Evolutionary conservation across 2,329 filamentous ascomycete species (phyloP), one percentile per base, ranked within the genome.

Genomic region (Botrytis squamosa): DNA sequence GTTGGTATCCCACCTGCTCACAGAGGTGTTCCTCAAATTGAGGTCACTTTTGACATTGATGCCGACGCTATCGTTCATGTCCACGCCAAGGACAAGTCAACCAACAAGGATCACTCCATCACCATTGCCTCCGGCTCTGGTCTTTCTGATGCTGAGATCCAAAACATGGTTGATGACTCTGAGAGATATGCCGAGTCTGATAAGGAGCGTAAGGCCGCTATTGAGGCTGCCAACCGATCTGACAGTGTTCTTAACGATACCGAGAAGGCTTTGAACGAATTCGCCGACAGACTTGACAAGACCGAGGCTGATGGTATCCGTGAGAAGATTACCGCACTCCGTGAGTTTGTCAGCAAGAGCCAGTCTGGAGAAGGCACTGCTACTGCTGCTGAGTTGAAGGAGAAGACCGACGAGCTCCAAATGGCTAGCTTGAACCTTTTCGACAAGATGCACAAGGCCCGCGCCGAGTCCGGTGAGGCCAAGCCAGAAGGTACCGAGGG

Each of bases 401-500:
- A 93, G 87, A 98, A 98, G 93, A 97, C 93, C 81, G 96, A 98
- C 79, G 95, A 98, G 85, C 93, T 99, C 82, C 96, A 98, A 88
- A 93, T 92, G 84, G 93, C 95, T 79, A 95, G 92, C 85, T 88
- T 99, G 86, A 97, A 93, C 86, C 91, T 98, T 82, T 98, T 99
- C 85, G 96, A 98, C 88, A 98, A 98, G 92, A 97, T 99, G 93
- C 95, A 99, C 93, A 97, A 97, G 89, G 94, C 95, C 79, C 92
- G 93, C 80, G 84, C 85, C 79, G 92, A 95, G 86, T 87, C 87
- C 79, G 84, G 86, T 81, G 84, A 89, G 82, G 85, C 88, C 81
- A 69, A 73, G 42, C 80, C 79, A 84, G 80, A 83, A 85, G 80
- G 84, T 86, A 75, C 82, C 85, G 84, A 84, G 75, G 78, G 76